Conservation (phyloP, 495 filamentous ascomycete genomes). For the Hypoxylon fragiforme region DNA sequence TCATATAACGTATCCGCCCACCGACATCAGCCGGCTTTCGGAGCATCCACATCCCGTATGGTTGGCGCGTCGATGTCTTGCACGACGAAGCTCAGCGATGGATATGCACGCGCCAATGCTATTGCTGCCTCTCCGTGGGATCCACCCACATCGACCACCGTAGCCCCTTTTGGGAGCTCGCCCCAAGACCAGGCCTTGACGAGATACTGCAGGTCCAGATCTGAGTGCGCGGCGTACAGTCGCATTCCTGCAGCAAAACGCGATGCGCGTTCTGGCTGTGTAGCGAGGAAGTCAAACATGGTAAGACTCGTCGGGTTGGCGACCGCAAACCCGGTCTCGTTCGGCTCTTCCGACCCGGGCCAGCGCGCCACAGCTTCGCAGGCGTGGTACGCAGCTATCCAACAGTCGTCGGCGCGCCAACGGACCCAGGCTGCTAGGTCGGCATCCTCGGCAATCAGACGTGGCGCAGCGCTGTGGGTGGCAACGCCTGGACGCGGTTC, state of each 20-base stretch:
- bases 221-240: slow-evolving; percentile 29
- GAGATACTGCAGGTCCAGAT: slow-evolving; percentile 36
- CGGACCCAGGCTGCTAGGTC: slow-evolving; percentile 40
- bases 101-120: slow-evolving; percentile 40
- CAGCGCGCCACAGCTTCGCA: slow-evolving; percentile 17
- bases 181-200: slow-evolving; percentile 41
- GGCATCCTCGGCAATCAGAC: slow-evolving; percentile 8
- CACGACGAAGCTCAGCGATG: slow-evolving; percentile 43
- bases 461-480: background rate
- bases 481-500: background rate
- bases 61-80: too few relatives aligned
- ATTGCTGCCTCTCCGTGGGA: slow-evolving; percentile 41
- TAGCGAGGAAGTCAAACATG: slow-evolving; percentile 36
- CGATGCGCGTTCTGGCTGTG: slow-evolving; percentile 32
- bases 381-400: slow-evolving; percentile 33
- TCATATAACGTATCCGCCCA: too few relatives aligned
- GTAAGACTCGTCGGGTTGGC: slow-evolving; percentile 34
- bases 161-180: slow-evolving; percentile 5
- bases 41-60: too few relatives aligned
- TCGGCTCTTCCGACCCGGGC: slow-evolving; percentile 32
- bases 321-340: slow-evolving; percentile 39
- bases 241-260: slow-evolving; percentile 46
- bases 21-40: too few relatives aligned
- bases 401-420: slow-evolving; percentile 42
- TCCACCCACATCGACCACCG: slow-evolving; percentile 51